A percentile compares a stretch with the other conserved stretches of the same genome.
Conservation (phyloP, 345 rosid genomes). For the Acer negundo region DNA sequence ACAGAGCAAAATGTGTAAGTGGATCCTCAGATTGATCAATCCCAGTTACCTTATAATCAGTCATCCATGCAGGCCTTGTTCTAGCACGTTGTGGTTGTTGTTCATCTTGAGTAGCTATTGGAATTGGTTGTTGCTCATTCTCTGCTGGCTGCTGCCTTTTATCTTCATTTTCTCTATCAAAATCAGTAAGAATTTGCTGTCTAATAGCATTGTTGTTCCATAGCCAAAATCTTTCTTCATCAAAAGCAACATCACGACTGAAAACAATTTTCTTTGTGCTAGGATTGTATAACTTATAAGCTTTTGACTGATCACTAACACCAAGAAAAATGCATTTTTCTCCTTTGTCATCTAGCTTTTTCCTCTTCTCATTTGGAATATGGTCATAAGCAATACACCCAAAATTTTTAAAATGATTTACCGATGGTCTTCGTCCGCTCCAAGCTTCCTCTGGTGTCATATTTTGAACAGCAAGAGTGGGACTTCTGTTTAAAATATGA, state of each 20-base stretch:
- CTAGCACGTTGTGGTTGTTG: too few species aligned
- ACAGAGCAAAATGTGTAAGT: too few species aligned
- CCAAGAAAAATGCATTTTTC: not conserved
- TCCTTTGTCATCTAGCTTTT: not conserved
- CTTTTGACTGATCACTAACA: not conserved
- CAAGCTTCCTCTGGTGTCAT: not conserved
- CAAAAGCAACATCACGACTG: not conserved
- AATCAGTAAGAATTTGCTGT: too few species aligned
- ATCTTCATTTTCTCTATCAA: too few species aligned
- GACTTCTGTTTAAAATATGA: slow-evolving; percentile 2
- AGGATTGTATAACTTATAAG: not conserved
- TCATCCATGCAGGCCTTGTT: too few species aligned
- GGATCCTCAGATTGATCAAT: too few species aligned
- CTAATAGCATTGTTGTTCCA: not conserved
- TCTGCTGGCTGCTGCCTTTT: too few species aligned
- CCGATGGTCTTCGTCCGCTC: not conserved
- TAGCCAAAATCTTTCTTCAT: not conserved
- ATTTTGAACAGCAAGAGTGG: not conserved
- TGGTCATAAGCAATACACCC: not conserved
- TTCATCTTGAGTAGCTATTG: too few species aligned
- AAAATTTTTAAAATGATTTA: not conserved
- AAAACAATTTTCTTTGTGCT: not conserved
- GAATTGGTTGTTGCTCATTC: too few species aligned
- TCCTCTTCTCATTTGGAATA: not conserved
- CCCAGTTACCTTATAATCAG: too few species aligned